Percentiles rank a stretch among this genome's conserved stretches.
These are phyloP conservation scores for Kazachstania sp. DNA, from an alignment of 1,139 yeast genomes.

Conservation along the genomic window DNA sequence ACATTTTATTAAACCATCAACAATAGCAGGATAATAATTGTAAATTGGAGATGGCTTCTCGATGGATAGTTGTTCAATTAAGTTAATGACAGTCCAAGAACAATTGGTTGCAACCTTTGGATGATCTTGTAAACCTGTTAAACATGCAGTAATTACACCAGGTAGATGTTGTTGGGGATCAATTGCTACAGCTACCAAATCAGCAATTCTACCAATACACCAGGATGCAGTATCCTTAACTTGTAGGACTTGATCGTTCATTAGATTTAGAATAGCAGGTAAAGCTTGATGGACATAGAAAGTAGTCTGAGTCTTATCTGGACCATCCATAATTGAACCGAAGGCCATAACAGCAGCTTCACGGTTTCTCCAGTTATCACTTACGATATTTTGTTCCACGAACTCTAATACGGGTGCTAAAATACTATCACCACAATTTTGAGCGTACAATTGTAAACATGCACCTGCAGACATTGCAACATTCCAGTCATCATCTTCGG, in stretches of 20 bases:
- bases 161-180: constrained; percentile 58
- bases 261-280: constrained; percentile 63
- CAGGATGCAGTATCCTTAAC: constrained; percentile 97
- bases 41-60: constrained; percentile 59
- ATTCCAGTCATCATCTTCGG: constrained; percentile 92
- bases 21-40: constrained; percentile 56
- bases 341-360: constrained; percentile 99
- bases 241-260: constrained; percentile 66
- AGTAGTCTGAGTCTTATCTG: constrained; percentile 64
- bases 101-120: constrained; percentile 91
- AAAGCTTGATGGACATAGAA: constrained; percentile 71
- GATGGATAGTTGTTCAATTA: constrained; percentile 76
- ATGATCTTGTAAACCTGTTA: constrained; percentile 75
- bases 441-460: constrained; percentile 88
- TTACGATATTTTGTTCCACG: constrained; percentile 63
- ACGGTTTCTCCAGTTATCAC: constrained; percentile 70
- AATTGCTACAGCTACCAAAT: constrained; percentile 71
- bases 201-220: constrained; percentile 97
- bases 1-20: constrained; percentile 62
- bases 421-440: constrained; percentile 75
- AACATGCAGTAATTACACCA: constrained; percentile 59
- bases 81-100: constrained; percentile 92
- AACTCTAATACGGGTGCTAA: constrained; percentile 77
- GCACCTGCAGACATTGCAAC: constrained; percentile 99
- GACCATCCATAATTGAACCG: constrained; percentile 94